Conservation (phyloP, 1,284 basidiomycete species). For the Malassezia pachydermatis region DNA sequence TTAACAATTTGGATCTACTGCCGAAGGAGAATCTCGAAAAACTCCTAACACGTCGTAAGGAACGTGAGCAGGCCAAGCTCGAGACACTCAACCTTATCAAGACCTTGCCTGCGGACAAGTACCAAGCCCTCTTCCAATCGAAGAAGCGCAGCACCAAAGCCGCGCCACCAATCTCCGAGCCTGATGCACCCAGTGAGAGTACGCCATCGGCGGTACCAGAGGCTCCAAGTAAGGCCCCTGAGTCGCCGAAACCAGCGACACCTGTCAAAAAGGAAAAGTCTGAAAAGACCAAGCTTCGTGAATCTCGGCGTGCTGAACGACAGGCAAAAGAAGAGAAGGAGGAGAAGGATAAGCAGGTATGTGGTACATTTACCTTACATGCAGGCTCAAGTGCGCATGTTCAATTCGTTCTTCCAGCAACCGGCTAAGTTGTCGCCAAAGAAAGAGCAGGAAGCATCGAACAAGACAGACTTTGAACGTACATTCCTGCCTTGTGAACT, state of each 20-base stretch:
- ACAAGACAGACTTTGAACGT: constrained; percentile 32
- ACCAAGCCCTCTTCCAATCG: constrained; percentile 21
- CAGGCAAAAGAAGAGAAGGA: constrained; percentile 44
- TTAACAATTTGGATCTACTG: constrained; percentile 59
- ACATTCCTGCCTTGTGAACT: constrained; percentile 42
- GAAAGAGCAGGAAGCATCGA: constrained; percentile 2
- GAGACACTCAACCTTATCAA: constrained; percentile 23
- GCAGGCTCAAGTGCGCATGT: constrained; percentile 50
- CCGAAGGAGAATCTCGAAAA: constrained; percentile 62
- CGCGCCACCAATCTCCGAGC: too few relatives aligned
- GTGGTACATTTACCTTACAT: too few relatives aligned
- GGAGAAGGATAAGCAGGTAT: constrained; percentile 35
- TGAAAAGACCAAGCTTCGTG: constrained; percentile 24
- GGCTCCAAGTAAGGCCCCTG: neutral
- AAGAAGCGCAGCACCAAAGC: constrained; percentile 23
- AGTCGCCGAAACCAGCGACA: neutral
- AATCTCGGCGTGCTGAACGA: constrained; percentile 21
- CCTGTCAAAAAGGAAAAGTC: constrained; percentile 22
- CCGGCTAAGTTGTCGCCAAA: constrained; percentile 16
- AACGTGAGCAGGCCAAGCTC: constrained; percentile 57
- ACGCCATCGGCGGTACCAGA: neutral
- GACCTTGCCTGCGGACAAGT: constrained; percentile 21
- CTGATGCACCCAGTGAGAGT: neutral
- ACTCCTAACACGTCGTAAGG: constrained; percentile 57
- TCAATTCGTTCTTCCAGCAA: constrained; percentile 39